phyloP scores from a whole-genome alignment of 208 protist genomes.

The Trypanosoma cruzi region DNA sequence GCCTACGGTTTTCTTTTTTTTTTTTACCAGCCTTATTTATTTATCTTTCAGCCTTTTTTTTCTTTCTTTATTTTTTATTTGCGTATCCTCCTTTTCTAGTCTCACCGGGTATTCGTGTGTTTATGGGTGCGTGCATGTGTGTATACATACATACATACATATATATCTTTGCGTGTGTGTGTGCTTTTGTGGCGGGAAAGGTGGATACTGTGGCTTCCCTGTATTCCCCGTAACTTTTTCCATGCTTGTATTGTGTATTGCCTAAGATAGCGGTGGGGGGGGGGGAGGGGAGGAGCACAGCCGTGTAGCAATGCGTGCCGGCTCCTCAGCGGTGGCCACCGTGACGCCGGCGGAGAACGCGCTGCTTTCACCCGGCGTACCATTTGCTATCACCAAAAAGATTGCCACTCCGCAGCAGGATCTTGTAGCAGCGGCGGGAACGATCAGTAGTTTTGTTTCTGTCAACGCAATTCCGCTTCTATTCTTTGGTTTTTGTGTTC shows the following conservation, averaged over 20 bases:
- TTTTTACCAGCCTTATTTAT: slow-evolving; percentile 9
- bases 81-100: not conserved
- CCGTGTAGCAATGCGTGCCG: not conserved
- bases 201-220: not conserved
- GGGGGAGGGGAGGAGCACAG: not conserved
- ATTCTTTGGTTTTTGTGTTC: too few relatives aligned
- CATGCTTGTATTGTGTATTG: not conserved
- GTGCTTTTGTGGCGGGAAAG: not conserved
- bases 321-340: not conserved
- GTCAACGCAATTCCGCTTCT: too few relatives aligned
- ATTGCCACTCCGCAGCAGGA: not conserved
- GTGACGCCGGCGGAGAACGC: not conserved
- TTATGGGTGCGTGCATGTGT: slow-evolving; percentile 4
- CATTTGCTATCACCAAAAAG: not conserved
- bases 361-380: not conserved
- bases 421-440: not conserved
- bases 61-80: not conserved
- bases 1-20: too few relatives aligned
- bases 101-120: too few relatives aligned
- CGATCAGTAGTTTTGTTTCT: too few relatives aligned
- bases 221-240: not conserved
- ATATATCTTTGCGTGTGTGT: slow-evolving; percentile 10
- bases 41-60: too few relatives aligned
- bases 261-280: not conserved
- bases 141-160: slow-evolving; percentile 25